Base-by-base conservation (phyloP, 768 basidiomycete species). In the Tylopilus sp. region DNA sequence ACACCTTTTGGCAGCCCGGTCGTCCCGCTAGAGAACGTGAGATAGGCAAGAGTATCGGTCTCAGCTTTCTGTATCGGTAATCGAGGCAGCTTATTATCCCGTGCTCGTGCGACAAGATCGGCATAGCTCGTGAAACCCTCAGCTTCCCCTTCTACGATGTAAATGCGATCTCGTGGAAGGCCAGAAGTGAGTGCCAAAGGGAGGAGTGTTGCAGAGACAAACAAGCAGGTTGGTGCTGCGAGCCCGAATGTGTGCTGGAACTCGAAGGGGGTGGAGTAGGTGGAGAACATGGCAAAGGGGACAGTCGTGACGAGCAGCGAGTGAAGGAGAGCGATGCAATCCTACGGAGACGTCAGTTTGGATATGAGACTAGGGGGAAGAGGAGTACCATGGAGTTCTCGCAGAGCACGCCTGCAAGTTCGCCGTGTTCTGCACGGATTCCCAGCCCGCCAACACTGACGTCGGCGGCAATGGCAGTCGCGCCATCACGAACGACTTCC, bases 21-120 rank as follows among this genome's bases (percentile, higher is more conserved):
- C 0, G 89, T 90, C 22, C 88, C 88, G 59, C 88, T 89, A 1
- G 88, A 90, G 62, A 87, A 88, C 0, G 85, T 72, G 4, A 90
- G 71, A 63, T 89, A 87, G 1, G 85, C 87, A 2, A 88, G 68
- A 0, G 83, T 86, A 53, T 84, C 71, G 28, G 70, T 73, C 17
- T 58, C 69, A 0, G 79, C 85, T 0, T 74, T 71, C 37, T 72
- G 75, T 29, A 82, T 67, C 1, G 72, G 70, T 1, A 79, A 61
- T 2, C 72, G 63, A 9, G 79, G 74, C 1, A 78, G 59, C 0
- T 70, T 68, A 21, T 71, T 72, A 12, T 53, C 57, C 37, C 67
- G 70, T 25, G 75, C 76, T 11, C 66, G 58, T 7, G 72, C 64
- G 13, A 85, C 73, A 37, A 85, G 66, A 24, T 76, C 73, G 4